Evolutionary conservation across 2,329 filamentous ascomycete genomes (phyloP).

Genomic region (Pseudogymnoascus sp.): DNA sequence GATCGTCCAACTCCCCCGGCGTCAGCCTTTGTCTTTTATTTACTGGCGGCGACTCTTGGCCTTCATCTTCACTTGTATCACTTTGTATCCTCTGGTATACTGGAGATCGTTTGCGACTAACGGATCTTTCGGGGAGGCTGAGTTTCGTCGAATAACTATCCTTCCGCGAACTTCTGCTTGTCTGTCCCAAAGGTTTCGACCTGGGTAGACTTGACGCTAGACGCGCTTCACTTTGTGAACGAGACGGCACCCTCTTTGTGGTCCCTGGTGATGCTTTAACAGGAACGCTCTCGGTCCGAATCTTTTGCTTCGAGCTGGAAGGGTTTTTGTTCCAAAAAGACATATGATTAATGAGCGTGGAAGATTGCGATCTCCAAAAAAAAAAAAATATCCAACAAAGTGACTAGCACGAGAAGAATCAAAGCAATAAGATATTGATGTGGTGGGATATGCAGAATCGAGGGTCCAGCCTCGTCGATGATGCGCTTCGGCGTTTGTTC

Average conservation of each 20-base stretch:
- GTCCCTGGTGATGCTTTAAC: slow-evolving; percentile 1
- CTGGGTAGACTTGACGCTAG: not conserved
- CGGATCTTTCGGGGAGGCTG: not conserved
- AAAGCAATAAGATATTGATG: slow-evolving; percentile 5
- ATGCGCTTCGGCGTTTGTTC: not conserved
- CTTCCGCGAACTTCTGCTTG: not conserved
- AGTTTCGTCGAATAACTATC: slow-evolving; percentile 6
- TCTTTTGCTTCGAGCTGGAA: slow-evolving; percentile 8
- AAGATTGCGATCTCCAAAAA: not conserved
- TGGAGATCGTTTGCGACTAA: slow-evolving; percentile 14
- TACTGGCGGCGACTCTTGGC: slow-evolving; percentile 5
- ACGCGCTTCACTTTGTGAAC: slow-evolving; percentile 5
- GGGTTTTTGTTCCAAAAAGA: slow-evolving; percentile 11
- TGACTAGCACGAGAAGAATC: not conserved
- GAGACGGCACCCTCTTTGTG: not conserved
- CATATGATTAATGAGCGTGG: slow-evolving; percentile 8
- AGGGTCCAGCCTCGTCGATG: not conserved
- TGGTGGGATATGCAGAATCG: not conserved
- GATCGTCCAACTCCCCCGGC: slow-evolving; percentile 14
- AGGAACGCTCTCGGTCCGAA: slow-evolving; percentile 7
- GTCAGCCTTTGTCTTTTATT: slow-evolving; percentile 11
- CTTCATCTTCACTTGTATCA: slow-evolving; percentile 11
- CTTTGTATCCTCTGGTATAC: slow-evolving; percentile 14
- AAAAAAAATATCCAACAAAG: slow-evolving; percentile 1
- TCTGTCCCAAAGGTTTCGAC: not conserved